These are phyloP conservation scores for Apiotrichum veenhuisii DNA, from an alignment of 1,284 basidiomycete species.

Conservation along the genomic window DNA sequence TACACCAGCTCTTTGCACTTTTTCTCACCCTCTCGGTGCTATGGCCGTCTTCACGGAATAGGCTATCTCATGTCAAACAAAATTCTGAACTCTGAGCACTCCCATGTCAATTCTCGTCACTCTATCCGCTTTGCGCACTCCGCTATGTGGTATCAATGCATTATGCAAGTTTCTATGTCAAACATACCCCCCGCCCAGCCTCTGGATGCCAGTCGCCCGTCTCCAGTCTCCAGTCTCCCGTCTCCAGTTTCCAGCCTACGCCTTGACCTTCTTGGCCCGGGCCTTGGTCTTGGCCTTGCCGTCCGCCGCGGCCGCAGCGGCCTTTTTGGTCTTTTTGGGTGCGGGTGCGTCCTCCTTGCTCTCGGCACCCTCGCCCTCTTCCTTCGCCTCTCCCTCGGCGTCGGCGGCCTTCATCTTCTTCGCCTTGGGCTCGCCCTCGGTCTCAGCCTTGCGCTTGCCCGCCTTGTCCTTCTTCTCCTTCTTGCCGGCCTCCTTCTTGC, in stretches of 20 bases:
- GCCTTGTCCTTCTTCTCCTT: slow-evolving; percentile 23
- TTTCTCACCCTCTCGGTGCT: too few relatives aligned
- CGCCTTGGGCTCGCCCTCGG: slow-evolving; percentile 14
- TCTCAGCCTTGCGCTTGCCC: slow-evolving; percentile 23
- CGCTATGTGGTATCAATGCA: slow-evolving; percentile 7
- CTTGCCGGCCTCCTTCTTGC: slow-evolving; percentile 20
- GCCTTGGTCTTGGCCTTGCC: slow-evolving; percentile 16
- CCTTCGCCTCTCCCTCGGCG: slow-evolving; percentile 10
- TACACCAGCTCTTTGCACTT: too few relatives aligned
- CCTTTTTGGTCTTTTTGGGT: slow-evolving; percentile 3
- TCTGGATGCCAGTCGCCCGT: too few relatives aligned
- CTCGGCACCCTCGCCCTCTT: slow-evolving; percentile 13
- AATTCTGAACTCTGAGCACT: too few relatives aligned
- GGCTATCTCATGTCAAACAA: too few relatives aligned
- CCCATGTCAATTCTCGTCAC: too few relatives aligned
- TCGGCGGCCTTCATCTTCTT: slow-evolving; percentile 16
- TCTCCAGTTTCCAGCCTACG: slow-evolving; percentile 1
- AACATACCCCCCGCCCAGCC: too few relatives aligned
- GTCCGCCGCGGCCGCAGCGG: background rate
- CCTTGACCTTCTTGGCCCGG: slow-evolving; percentile 17
- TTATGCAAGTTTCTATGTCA: slow-evolving; percentile 11
- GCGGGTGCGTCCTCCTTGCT: background rate
- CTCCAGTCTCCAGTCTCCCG: too few relatives aligned
- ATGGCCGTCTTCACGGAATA: too few relatives aligned
- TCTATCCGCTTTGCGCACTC: background rate